These are phyloP conservation scores for Rubroshorea leprosula DNA, from an alignment of 345 rosid genomes.

Conservation along the genomic window DNA sequence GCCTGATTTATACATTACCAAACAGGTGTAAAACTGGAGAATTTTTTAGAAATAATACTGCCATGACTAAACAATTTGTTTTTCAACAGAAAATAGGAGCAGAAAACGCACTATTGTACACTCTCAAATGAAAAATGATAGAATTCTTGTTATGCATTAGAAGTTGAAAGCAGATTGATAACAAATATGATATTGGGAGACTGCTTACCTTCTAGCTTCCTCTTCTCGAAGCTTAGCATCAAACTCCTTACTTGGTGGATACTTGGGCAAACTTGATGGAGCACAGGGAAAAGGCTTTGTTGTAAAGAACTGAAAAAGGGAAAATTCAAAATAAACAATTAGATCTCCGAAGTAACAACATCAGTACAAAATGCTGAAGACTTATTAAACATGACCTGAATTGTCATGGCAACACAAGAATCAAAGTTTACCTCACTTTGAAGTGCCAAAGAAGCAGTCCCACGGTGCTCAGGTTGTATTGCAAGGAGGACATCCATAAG, in stretches of 20 bases:
- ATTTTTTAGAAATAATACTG: background rate
- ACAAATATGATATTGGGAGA: background rate
- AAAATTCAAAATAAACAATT: background rate
- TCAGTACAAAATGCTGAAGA: background rate
- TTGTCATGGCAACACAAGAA: background rate
- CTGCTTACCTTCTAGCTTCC: conserved; percentile 44
- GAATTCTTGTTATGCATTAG: too few relatives aligned
- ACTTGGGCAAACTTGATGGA: conserved; percentile 59
- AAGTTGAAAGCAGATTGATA: background rate
- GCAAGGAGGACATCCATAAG: conserved; percentile 53
- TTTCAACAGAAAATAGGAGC: background rate
- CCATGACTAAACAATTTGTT: background rate
- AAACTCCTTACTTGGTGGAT: conserved; percentile 58
- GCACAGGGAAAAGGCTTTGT: conserved; percentile 53
- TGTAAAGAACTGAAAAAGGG: conserved; percentile 42
- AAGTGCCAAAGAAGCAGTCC: conserved; percentile 49
- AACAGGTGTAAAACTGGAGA: background rate
- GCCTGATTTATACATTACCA: conserved; percentile 10
- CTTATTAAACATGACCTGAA: background rate
- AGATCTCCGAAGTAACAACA: background rate
- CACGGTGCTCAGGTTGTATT: conserved; percentile 48
- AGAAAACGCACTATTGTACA: background rate
- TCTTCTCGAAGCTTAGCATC: conserved; percentile 46
- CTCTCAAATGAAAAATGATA: background rate
- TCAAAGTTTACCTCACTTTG: conserved; percentile 39